These are phyloP conservation scores for Trichosanthes truncata DNA, from an alignment of 306 rosid species.

Conservation along the genomic window DNA sequence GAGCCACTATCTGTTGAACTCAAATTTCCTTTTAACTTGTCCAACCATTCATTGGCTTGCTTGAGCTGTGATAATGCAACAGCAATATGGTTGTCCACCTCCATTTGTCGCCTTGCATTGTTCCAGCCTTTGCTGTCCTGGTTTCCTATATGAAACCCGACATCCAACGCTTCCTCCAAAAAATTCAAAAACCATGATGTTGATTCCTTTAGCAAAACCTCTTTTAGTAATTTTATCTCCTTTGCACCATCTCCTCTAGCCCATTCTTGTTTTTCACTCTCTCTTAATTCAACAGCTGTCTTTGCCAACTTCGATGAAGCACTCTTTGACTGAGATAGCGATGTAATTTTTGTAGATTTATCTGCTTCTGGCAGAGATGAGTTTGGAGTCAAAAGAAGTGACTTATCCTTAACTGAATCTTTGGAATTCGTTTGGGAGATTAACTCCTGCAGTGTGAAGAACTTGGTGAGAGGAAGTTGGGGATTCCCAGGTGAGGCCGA, in stretches of 20 bases:
- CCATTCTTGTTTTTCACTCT: slow-evolving; percentile 73
- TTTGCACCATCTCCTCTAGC: slow-evolving; percentile 48
- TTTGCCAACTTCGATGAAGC: slow-evolving; percentile 29
- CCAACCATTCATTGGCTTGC: slow-evolving; percentile 87
- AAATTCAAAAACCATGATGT: slow-evolving; percentile 79
- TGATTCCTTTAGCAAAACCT: slow-evolving; percentile 51
- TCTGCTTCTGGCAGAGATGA: slow-evolving; percentile 33
- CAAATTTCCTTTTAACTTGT: slow-evolving; percentile 35
- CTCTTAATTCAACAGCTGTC: slow-evolving; percentile 28
- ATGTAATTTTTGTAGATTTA: slow-evolving; percentile 32
- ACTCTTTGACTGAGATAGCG: slow-evolving; percentile 22
- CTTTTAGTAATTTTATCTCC: slow-evolving; percentile 49
- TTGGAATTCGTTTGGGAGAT: slow-evolving; percentile 36
- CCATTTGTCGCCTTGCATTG: slow-evolving; percentile 30
- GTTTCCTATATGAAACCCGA: slow-evolving; percentile 39
- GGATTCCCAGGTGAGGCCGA: slow-evolving; percentile 65
- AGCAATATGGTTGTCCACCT: slow-evolving; percentile 58
- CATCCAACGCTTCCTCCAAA: slow-evolving; percentile 63
- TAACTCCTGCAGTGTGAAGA: slow-evolving; percentile 61
- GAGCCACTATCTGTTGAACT: slow-evolving; percentile 28
- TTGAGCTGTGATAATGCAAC: slow-evolving; percentile 71
- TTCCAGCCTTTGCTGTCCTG: slow-evolving; percentile 57
- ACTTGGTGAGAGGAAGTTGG: slow-evolving; percentile 52
- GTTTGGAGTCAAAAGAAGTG: slow-evolving; percentile 24
- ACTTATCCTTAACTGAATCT: slow-evolving; percentile 35